Evolutionary conservation across 139 green algal genomes (phyloP).

Genomic region (Parachlorella kessleri): DNA sequence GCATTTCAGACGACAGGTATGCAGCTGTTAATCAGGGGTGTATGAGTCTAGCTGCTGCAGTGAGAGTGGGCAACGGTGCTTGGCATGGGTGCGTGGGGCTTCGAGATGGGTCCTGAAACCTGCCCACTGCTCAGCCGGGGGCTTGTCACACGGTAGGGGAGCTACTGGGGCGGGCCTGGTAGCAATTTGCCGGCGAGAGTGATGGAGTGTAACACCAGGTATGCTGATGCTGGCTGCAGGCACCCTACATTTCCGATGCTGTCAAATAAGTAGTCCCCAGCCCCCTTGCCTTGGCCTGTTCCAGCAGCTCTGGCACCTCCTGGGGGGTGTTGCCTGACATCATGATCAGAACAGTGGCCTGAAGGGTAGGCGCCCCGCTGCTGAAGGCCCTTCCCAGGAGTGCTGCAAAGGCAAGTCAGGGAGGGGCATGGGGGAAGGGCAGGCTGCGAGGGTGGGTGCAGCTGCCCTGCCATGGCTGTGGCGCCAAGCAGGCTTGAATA

Average conservation of each 20-base stretch:
- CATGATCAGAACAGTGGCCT: conserved; percentile 9
- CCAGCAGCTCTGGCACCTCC: neutral
- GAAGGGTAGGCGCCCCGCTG: neutral
- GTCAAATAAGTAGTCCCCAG: neutral
- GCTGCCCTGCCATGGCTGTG: too few species aligned
- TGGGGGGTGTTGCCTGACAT: neutral
- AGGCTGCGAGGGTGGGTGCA: neutral
- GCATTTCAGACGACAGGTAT: neutral
- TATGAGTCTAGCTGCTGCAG: too few species aligned
- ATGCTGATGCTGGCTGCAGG: neutral
- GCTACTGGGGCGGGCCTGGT: too few species aligned
- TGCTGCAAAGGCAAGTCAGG: neutral
- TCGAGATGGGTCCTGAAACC: too few species aligned
- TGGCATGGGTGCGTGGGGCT: too few species aligned
- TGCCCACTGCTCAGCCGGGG: too few species aligned
- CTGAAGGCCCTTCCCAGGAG: neutral
- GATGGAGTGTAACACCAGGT: neutral
- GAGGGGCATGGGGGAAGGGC: neutral
- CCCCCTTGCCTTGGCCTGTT: neutral
- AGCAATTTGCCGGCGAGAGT: too few species aligned
- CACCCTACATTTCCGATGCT: neutral
- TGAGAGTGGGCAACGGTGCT: too few species aligned
- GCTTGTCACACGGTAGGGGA: too few species aligned
- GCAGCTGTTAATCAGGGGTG: too few species aligned
- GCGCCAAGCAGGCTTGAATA: too few species aligned